These are phyloP conservation scores for Nymphaea colorata DNA, from an alignment of 164 flowering plant genomes.

Conservation along the genomic window DNA sequence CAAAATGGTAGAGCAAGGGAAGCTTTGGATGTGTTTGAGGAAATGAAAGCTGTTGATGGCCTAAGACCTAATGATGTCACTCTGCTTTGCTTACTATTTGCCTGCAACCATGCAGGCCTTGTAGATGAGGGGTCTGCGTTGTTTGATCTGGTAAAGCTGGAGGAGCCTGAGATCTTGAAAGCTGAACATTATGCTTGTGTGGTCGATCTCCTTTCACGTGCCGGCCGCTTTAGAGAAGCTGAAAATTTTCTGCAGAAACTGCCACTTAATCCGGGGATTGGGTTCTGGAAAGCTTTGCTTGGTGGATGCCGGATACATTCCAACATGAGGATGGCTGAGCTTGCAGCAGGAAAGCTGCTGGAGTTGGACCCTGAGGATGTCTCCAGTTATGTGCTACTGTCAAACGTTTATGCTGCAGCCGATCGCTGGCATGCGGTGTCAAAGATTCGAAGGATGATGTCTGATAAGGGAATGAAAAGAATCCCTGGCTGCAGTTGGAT, in stretches of 20 bases:
- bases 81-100: conserved; percentile 51
- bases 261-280: conserved; percentile 71
- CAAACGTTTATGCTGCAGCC: conserved; percentile 37
- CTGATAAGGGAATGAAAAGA: conserved; percentile 39
- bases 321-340: conserved; percentile 42
- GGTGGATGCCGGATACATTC: conserved; percentile 72
- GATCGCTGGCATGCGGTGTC: conserved; percentile 56
- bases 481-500: conserved; percentile 83
- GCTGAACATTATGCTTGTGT: conserved; percentile 77
- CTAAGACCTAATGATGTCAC: conserved; percentile 47
- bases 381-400: conserved; percentile 65
- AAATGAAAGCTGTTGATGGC: conserved; percentile 21
- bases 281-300: conserved; percentile 81
- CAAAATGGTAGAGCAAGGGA: conserved; percentile 66
- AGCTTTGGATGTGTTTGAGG: conserved; percentile 34
- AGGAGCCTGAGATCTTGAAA: conserved; percentile 28
- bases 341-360: conserved; percentile 36
- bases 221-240: conserved; percentile 55
- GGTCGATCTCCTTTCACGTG: conserved; percentile 64
- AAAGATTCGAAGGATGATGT: conserved; percentile 48
- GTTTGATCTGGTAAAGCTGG: conserved; percentile 28
- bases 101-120: conserved; percentile 73
- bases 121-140: conserved; percentile 42
- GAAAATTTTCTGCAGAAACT: conserved; percentile 5
- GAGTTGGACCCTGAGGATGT: conserved; percentile 57